These are phyloP conservation scores for Pisolithus microcarpus DNA, from an alignment of 768 basidiomycete species.

Conservation along the genomic window DNA sequence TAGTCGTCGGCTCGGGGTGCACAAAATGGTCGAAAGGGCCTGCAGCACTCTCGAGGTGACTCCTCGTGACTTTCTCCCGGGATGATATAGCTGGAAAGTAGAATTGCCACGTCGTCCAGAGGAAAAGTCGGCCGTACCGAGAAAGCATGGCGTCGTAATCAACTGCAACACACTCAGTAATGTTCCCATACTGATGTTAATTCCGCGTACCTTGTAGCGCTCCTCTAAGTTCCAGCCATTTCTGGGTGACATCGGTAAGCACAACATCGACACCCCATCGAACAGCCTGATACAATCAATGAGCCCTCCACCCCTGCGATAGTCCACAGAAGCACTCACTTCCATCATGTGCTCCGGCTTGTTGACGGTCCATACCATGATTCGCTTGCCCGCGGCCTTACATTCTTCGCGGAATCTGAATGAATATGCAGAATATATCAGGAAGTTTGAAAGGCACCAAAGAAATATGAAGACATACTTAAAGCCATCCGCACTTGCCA, in stretches of 20 bases:
- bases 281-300: slow-evolving; percentile 44
- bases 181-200: neutral
- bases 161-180: slow-evolving; percentile 27
- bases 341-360: slow-evolving; percentile 84
- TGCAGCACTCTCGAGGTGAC: slow-evolving; percentile 40
- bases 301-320: neutral
- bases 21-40: slow-evolving; percentile 44
- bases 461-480: slow-evolving; percentile 34
- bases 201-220: slow-evolving; percentile 44
- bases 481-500: slow-evolving; percentile 69
- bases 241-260: slow-evolving; percentile 67
- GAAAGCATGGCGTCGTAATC: slow-evolving; percentile 62
- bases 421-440: slow-evolving; percentile 1
- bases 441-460: neutral
- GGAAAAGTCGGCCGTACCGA: slow-evolving; percentile 59
- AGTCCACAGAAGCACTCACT: slow-evolving; percentile 34
- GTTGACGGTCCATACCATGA: slow-evolving; percentile 98
- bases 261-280: slow-evolving; percentile 76
- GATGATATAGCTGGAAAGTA: slow-evolving; percentile 44
- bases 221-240: slow-evolving; percentile 57
- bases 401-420: slow-evolving; percentile 78
- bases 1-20: slow-evolving; percentile 18
- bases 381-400: slow-evolving; percentile 65
- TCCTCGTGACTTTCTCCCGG: slow-evolving; percentile 22
- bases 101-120: slow-evolving; percentile 62